These are phyloP conservation scores for Pseudocercospora fijiensis DNA, from an alignment of 2,329 filamentous ascomycete genomes.

Conservation along the genomic window DNA sequence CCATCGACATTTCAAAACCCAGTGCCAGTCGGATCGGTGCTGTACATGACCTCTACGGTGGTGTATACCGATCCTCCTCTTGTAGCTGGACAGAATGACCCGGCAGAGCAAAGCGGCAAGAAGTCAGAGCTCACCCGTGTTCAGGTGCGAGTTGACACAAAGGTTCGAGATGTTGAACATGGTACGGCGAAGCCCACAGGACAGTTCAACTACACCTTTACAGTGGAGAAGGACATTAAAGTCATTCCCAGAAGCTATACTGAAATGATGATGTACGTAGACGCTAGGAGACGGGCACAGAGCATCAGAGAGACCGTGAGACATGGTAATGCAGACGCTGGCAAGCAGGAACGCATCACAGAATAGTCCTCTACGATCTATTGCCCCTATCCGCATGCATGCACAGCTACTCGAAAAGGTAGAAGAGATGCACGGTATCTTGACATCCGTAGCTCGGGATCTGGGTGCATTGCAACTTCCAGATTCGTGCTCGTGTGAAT, in stretches of 20 bases:
- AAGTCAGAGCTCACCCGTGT: slow-evolving; percentile 56
- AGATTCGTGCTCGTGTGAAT: background rate
- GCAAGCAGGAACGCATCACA: slow-evolving; percentile 33
- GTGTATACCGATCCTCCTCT: slow-evolving; percentile 67
- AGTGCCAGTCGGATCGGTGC: slow-evolving; percentile 70
- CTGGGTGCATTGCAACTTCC: too few relatives aligned
- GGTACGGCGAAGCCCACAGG: slow-evolving; percentile 66
- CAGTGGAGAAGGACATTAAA: slow-evolving; percentile 62
- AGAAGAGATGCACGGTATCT: too few relatives aligned
- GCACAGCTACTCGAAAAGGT: background rate
- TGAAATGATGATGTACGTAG: slow-evolving; percentile 65
- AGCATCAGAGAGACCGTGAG: slow-evolving; percentile 49
- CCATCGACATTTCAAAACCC: slow-evolving; percentile 73
- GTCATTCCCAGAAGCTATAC: slow-evolving; percentile 65
- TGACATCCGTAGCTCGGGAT: too few relatives aligned
- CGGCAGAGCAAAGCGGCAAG: slow-evolving; percentile 26
- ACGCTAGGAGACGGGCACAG: slow-evolving; percentile 57
- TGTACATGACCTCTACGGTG: slow-evolving; percentile 70
- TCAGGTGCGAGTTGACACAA: slow-evolving; percentile 69
- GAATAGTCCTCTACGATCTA: slow-evolving; percentile 25
- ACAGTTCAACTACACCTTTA: slow-evolving; percentile 74
- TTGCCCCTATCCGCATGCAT: background rate
- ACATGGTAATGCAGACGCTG: slow-evolving; percentile 34
- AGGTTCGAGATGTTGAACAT: slow-evolving; percentile 71
- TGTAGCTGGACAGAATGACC: slow-evolving; percentile 42